Conservation (phyloP, 2,329 filamentous ascomycete species). For the Pestalotiopsis sp. region DNA sequence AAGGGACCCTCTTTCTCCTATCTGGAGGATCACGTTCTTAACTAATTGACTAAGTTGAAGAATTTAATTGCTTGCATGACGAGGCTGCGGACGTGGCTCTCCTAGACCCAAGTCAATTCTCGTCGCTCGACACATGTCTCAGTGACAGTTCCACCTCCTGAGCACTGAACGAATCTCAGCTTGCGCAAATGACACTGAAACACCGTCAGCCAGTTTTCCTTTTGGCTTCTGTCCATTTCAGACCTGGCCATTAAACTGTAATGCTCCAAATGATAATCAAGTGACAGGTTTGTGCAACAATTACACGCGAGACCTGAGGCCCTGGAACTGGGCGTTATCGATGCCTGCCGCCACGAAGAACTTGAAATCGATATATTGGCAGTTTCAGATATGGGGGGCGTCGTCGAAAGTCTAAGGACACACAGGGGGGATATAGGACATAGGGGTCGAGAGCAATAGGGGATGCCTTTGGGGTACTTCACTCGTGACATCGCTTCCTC, state of each 20-base stretch:
- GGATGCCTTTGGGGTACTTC: background rate
- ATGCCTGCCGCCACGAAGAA: background rate
- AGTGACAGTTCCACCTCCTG: background rate
- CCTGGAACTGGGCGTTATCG: background rate
- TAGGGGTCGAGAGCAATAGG: background rate
- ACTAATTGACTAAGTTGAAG: background rate
- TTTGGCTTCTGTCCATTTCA: background rate
- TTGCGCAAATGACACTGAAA: conserved; percentile 1
- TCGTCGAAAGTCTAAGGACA: background rate
- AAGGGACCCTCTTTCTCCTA: background rate
- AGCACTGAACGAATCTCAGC: background rate
- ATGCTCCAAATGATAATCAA: background rate
- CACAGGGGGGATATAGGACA: background rate
- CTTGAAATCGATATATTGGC: background rate
- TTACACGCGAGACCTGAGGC: background rate
- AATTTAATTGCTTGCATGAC: background rate
- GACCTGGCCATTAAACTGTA: background rate
- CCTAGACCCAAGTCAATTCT: background rate
- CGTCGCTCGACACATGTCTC: background rate
- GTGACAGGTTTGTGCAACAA: background rate
- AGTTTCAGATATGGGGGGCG: background rate
- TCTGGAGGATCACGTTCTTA: background rate
- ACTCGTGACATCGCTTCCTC: background rate
- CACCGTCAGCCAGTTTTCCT: background rate
- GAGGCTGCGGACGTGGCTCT: background rate